Evolutionary conservation across 2,329 filamentous ascomycete species (phyloP).

Genomic region (Aspergillus spinulosporus): DNA sequence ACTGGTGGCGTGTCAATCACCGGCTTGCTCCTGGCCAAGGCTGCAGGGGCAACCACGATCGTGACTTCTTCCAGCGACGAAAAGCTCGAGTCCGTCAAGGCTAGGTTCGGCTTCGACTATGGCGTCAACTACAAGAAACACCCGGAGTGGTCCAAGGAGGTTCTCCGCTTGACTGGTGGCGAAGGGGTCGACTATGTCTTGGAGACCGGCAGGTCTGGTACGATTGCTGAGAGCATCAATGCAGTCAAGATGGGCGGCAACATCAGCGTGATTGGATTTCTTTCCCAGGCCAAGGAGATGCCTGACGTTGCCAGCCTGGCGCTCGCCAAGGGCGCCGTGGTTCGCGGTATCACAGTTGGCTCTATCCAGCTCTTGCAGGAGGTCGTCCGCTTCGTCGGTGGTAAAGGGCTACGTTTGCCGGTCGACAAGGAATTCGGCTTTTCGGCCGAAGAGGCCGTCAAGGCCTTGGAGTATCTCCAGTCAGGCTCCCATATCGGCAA

Average conservation of each 20-base stretch:
- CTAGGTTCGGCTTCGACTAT: too few species aligned
- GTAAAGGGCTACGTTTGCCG: constrained; percentile 4
- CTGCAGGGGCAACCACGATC: constrained; percentile 2
- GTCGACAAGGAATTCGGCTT: constrained; percentile 12
- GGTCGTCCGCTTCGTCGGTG: constrained; percentile 6
- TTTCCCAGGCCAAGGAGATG: constrained; percentile 7
- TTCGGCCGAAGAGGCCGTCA: constrained; percentile 1
- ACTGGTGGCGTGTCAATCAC: not conserved
- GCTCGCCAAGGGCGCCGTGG: not conserved
- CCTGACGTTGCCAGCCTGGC: constrained; percentile 9
- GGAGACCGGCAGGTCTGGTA: constrained; percentile 41
- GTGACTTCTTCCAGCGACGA: constrained; percentile 12
- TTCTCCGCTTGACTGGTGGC: too few species aligned
- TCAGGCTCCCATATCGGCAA: constrained; percentile 10
- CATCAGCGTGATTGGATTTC: constrained; percentile 6
- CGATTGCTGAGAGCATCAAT: constrained; percentile 5
- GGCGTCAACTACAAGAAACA: too few species aligned
- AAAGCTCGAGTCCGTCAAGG: too few species aligned
- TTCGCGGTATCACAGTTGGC: not conserved
- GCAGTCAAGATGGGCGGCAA: constrained; percentile 5
- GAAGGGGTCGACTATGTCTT: constrained; percentile 34
- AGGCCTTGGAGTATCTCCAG: constrained; percentile 9
- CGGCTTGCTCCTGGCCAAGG: too few species aligned
- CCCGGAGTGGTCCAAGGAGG: too few species aligned
- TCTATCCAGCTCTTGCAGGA: not conserved